Evolutionary conservation across 2,329 filamentous ascomycete species (phyloP).

Genomic region (Fusarium tricinctum): DNA sequence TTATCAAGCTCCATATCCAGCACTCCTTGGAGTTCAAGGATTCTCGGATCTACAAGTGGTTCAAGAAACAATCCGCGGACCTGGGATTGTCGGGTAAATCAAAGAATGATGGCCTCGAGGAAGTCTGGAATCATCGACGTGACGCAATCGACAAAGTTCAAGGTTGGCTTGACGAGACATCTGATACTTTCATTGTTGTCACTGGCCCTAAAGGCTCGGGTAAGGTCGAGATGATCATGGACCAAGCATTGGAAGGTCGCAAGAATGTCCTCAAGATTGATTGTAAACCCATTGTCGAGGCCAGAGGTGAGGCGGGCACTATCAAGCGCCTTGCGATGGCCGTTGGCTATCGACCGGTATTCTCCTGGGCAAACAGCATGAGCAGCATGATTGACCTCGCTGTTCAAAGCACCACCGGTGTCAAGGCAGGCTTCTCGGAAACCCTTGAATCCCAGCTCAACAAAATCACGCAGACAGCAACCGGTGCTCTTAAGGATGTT

Average conservation of each 20-base stretch:
- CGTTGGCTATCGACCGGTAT: constrained; percentile 92
- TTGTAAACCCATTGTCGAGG: constrained; percentile 93
- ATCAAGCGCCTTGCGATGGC: constrained; percentile 84
- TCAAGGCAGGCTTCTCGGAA: constrained; percentile 94
- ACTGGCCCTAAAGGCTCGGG: constrained; percentile 93
- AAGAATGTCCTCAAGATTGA: constrained; percentile 88
- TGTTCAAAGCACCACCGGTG: constrained; percentile 91
- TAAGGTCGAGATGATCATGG: constrained; percentile 88
- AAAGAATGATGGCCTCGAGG: constrained; percentile 77
- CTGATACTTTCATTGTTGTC: constrained; percentile 92
- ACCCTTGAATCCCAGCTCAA: constrained; percentile 89
- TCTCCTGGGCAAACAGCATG: constrained; percentile 96
- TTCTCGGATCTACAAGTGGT: constrained; percentile 82
- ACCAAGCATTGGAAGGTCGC: constrained; percentile 82
- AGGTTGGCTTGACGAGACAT: constrained; percentile 88
- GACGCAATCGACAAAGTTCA: constrained; percentile 85
- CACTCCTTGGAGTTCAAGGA: constrained; percentile 80
- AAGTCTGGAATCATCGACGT: constrained; percentile 90
- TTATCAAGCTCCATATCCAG: constrained; percentile 89
- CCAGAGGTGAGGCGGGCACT: constrained; percentile 86
- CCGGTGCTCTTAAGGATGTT: constrained; percentile 82
- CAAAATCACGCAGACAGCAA: constrained; percentile 90
- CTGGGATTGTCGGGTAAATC: constrained; percentile 72
- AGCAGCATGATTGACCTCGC: constrained; percentile 93
- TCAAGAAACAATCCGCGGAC: constrained; percentile 73